Conservation (phyloP, 2,329 filamentous ascomycete genomes). For the Venturia aucupariae region DNA sequence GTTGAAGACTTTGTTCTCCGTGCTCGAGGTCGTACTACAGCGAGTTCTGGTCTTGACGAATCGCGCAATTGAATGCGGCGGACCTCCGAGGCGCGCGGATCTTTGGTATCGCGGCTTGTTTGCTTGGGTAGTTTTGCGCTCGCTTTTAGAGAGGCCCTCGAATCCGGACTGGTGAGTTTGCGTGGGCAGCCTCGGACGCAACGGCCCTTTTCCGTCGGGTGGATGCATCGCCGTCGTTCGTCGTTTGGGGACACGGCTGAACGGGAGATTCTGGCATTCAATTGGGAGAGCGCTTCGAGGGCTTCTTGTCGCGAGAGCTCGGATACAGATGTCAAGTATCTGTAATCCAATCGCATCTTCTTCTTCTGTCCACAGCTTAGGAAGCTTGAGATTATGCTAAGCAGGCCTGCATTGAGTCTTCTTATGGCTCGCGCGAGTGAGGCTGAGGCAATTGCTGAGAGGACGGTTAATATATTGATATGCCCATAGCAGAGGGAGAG, state of each 20-base stretch:
- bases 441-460: slow-evolving; percentile 34
- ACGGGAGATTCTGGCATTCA: slow-evolving; percentile 31
- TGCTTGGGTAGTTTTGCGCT: not conserved
- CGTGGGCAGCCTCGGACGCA: slow-evolving; percentile 17
- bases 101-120: not conserved
- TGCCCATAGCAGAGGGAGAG: not conserved
- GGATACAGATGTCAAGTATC: slow-evolving; percentile 35
- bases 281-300: slow-evolving; percentile 31
- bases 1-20: slow-evolving; percentile 18
- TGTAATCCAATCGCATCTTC: slow-evolving; percentile 30
- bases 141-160: slow-evolving; percentile 10
- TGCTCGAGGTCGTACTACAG: slow-evolving; percentile 27
- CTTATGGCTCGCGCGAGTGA: slow-evolving; percentile 38
- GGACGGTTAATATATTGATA: not conserved
- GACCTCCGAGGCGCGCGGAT: slow-evolving; percentile 20
- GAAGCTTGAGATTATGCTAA: slow-evolving; percentile 37
- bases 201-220: slow-evolving; percentile 7
- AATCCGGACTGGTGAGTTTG: slow-evolving; percentile 23
- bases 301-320: slow-evolving; percentile 37
- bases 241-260: slow-evolving; percentile 17
- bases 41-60: slow-evolving; percentile 28
- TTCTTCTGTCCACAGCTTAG: slow-evolving; percentile 25
- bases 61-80: slow-evolving; percentile 25
- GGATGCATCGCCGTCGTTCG: slow-evolving; percentile 1
- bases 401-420: slow-evolving; percentile 38